Percentiles rank a stretch among this genome's conserved stretches.
phyloP scores from a whole-genome alignment of 108 stramenopile species.

The Skeletonema grethae region DNA sequence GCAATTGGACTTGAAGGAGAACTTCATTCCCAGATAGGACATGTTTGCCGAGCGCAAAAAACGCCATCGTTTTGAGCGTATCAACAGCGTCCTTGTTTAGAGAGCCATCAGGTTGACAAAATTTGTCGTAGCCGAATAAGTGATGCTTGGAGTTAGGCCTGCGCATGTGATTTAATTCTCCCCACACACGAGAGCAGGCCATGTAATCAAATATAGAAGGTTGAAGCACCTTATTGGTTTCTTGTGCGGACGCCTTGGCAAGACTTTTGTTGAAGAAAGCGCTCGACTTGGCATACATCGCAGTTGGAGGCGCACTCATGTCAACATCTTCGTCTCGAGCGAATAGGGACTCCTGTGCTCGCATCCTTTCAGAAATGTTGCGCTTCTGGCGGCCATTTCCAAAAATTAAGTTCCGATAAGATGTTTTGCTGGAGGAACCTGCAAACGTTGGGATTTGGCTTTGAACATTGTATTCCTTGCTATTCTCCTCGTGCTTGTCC shows the following conservation, averaged over 20 bases:
- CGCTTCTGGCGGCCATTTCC: conserved; percentile 65
- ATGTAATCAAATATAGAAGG: conserved; percentile 71
- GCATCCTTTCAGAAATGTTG: conserved; percentile 73
- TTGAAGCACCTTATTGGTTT: conserved; percentile 47
- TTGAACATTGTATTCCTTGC: conserved; percentile 46
- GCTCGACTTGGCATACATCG: conserved; percentile 79
- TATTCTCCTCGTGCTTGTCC: conserved; percentile 72
- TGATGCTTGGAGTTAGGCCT: conserved; percentile 17
- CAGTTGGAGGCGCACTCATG: conserved; percentile 57
- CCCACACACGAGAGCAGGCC: conserved; percentile 63
- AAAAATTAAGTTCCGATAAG: conserved; percentile 83
- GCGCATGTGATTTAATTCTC: conserved; percentile 51
- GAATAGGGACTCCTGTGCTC: conserved; percentile 85
- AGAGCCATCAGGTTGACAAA: conserved; percentile 28
- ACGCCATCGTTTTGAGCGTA: conserved; percentile 60
- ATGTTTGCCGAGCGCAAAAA: conserved; percentile 48
- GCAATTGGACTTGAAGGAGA: conserved; percentile 57
- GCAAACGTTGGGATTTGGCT: conserved; percentile 37
- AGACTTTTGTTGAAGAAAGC: conserved; percentile 62
- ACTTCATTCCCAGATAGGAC: conserved; percentile 65
- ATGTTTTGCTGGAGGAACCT: conserved; percentile 57
- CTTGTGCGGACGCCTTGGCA: conserved; percentile 45
- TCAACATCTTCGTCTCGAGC: conserved; percentile 55
- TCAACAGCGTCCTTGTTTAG: conserved; percentile 40
- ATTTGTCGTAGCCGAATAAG: conserved; percentile 19